Conservation (phyloP, 768 basidiomycete species). For the Termitomyces sp. region DNA sequence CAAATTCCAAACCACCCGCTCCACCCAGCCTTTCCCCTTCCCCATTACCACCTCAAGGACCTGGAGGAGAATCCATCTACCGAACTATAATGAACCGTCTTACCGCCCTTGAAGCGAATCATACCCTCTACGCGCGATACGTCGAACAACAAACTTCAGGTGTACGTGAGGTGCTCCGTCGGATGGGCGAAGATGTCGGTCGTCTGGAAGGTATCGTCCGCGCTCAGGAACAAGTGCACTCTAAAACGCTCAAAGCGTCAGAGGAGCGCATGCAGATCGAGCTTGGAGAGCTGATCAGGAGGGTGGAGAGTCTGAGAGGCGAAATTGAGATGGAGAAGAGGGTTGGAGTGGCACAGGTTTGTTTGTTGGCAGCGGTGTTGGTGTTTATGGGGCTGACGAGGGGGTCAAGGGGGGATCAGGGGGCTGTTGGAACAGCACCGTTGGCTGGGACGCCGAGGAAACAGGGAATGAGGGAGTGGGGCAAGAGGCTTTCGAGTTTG, state of each 20-base stretch:
- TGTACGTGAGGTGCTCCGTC: slow-evolving; percentile 69
- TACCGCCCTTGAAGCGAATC: slow-evolving; percentile 79
- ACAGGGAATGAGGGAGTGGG: slow-evolving; percentile 44
- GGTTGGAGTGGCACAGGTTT: slow-evolving; percentile 83
- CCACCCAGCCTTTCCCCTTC: slow-evolving; percentile 1
- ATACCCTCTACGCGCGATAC: slow-evolving; percentile 80
- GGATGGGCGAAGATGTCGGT: slow-evolving; percentile 77
- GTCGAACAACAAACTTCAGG: slow-evolving; percentile 85
- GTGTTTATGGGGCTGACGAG: slow-evolving; percentile 86
- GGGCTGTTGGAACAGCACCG: slow-evolving; percentile 25
- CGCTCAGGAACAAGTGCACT: slow-evolving; percentile 65
- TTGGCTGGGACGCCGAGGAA: slow-evolving; percentile 22
- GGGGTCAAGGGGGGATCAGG: slow-evolving; percentile 49
- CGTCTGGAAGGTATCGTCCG: slow-evolving; percentile 73
- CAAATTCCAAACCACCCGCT: neutral
- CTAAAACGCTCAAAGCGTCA: slow-evolving; percentile 40
- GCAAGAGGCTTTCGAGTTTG: slow-evolving; percentile 51
- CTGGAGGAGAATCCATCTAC: slow-evolving; percentile 88
- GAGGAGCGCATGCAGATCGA: slow-evolving; percentile 61
- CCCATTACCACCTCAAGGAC: slow-evolving; percentile 18
- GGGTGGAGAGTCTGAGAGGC: slow-evolving; percentile 72
- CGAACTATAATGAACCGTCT: slow-evolving; percentile 95
- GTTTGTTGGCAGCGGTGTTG: slow-evolving; percentile 77
- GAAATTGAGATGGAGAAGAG: slow-evolving; percentile 92
- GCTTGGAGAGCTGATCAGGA: slow-evolving; percentile 61